A percentile compares a stretch with the other conserved stretches of the same genome.
These are phyloP conservation scores for Didymellaceae sp. DNA, from an alignment of 2,329 filamentous ascomycete genomes.

Conservation along the genomic window DNA sequence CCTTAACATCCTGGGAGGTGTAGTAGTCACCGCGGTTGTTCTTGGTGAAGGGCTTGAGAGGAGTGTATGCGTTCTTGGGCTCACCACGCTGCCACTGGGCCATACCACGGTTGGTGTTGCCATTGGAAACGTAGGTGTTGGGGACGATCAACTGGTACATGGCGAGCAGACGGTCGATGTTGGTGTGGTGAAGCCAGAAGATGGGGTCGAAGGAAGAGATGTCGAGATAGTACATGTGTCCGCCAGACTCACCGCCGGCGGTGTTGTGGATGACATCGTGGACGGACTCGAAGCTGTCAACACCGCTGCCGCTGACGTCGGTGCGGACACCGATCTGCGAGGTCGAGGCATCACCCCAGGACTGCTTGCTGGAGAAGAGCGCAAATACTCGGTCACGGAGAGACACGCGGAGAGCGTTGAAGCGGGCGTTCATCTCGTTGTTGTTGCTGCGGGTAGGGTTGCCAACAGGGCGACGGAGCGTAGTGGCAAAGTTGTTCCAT, in stretches of 20 bases:
- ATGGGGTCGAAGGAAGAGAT: conserved; percentile 83
- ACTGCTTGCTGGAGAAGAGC: conserved; percentile 42
- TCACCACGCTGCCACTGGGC: conserved; percentile 52
- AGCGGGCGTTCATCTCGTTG: conserved; percentile 42
- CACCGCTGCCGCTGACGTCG: conserved; percentile 34
- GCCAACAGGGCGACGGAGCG: conserved; percentile 42
- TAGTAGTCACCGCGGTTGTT: conserved; percentile 55
- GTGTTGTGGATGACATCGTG: conserved; percentile 46
- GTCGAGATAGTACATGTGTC: conserved; percentile 74
- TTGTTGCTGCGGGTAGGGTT: conserved; percentile 48
- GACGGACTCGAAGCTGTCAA: conserved; percentile 47
- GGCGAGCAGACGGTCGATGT: conserved; percentile 62
- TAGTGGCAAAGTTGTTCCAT: conserved; percentile 40
- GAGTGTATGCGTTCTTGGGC: conserved; percentile 61
- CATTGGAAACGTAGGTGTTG: conserved; percentile 67
- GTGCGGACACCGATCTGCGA: conserved; percentile 41
- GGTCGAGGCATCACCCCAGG: conserved; percentile 41
- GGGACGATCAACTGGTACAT: conserved; percentile 80
- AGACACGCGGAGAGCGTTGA: conserved; percentile 36
- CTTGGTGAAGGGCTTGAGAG: conserved; percentile 47
- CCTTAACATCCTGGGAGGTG: conserved; percentile 39
- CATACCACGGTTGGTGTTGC: conserved; percentile 39
- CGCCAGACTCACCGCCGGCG: conserved; percentile 56
- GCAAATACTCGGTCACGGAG: conserved; percentile 47
- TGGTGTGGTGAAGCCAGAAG: conserved; percentile 50